Evolutionary conservation across 257 asterid genomes (phyloP).

Genomic region (Ocimum tenuiflorum): DNA sequence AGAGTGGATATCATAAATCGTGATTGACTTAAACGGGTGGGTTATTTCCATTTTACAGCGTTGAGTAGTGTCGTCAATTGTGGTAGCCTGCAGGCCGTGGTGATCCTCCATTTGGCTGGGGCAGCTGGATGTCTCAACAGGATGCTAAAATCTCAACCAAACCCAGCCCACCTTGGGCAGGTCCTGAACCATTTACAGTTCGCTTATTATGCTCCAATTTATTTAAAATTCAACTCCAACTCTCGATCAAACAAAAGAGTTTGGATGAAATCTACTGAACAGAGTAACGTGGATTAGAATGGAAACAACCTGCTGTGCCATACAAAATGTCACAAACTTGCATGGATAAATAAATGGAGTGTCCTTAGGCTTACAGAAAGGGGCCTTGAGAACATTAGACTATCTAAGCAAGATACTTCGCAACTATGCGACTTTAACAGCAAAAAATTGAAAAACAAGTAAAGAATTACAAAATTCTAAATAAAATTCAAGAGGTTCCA

Average conservation of each 20-base stretch:
- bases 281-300: neutral
- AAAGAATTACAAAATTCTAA: neutral
- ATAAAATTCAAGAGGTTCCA: neutral
- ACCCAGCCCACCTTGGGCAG: neutral
- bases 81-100: neutral
- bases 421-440: constrained; percentile 9
- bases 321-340: neutral
- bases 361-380: constrained; percentile 41
- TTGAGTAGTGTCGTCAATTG: neutral
- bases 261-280: neutral
- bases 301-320: neutral
- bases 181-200: neutral
- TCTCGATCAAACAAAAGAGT: too few relatives aligned
- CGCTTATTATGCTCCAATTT: neutral
- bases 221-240: neutral
- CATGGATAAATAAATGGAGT: neutral
- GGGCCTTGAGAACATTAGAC: constrained; percentile 27
- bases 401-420: constrained; percentile 9
- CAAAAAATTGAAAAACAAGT: neutral
- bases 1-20: neutral
- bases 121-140: neutral
- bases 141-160: neutral
- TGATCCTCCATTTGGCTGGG: neutral
- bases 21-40: neutral
- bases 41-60: neutral